These are phyloP conservation scores for Moesziomyces globuligerus DNA, from an alignment of 1,284 basidiomycete genomes.

Conservation along the genomic window DNA sequence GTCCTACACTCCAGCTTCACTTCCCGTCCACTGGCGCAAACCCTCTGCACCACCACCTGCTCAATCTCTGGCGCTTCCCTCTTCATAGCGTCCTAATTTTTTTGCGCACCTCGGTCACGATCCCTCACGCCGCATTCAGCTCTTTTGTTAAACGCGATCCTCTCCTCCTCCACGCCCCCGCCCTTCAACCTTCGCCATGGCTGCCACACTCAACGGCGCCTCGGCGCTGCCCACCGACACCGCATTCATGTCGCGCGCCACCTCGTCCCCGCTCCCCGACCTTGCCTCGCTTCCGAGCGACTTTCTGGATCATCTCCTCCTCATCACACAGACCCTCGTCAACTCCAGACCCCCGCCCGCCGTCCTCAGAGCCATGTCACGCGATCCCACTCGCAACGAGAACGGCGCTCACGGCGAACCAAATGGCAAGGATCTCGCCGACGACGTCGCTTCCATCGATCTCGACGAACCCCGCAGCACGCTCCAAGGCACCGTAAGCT, in stretches of 20 bases:
- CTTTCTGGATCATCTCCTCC: conserved; percentile 60
- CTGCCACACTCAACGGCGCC: conserved; percentile 26
- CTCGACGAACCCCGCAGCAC: conserved; percentile 15
- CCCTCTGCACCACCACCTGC: too few relatives aligned
- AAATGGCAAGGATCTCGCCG: conserved; percentile 21
- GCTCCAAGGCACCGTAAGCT: conserved; percentile 31
- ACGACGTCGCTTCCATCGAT: conserved; percentile 44
- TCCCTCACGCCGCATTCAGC: too few relatives aligned
- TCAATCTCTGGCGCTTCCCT: too few relatives aligned
- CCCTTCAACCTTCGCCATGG: conserved; percentile 12
- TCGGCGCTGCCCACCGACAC: conserved; percentile 23
- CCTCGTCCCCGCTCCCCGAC: conserved; percentile 55
- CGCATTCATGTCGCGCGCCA: conserved; percentile 46
- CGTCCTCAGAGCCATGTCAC: conserved; percentile 34
- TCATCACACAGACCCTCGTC: conserved; percentile 57
- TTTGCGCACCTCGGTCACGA: too few relatives aligned
- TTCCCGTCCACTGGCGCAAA: too few relatives aligned
- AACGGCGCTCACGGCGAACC: conserved; percentile 6
- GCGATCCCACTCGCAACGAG: conserved; percentile 27
- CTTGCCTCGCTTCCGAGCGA: conserved; percentile 50
- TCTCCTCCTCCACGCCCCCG: not conserved
- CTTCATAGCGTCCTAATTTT: too few relatives aligned
- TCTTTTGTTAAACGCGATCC: too few relatives aligned
- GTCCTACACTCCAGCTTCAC: too few relatives aligned
- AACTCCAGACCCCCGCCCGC: conserved; percentile 49